Evolutionary conservation across 1,284 basidiomycete species (phyloP).

Genomic region (Meira nashicola): DNA sequence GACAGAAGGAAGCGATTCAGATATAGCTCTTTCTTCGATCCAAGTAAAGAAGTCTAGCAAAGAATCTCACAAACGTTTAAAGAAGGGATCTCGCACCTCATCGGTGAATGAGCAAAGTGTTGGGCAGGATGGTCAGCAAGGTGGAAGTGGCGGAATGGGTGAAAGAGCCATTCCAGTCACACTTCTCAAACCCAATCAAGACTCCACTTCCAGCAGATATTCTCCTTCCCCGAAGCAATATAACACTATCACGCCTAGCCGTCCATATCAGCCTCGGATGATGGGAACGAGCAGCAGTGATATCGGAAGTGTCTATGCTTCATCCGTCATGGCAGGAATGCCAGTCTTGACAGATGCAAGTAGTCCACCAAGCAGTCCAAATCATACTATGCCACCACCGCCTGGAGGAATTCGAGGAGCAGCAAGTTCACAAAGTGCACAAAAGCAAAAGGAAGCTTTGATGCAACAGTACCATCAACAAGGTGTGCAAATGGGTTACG

Average conservation of each 20-base stretch:
- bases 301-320: slow-evolving; percentile 19
- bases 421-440: slow-evolving; percentile 29
- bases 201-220: slow-evolving; percentile 1
- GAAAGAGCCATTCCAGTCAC: background rate
- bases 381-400: slow-evolving; percentile 34
- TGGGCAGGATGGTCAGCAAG: background rate
- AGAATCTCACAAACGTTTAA: background rate
- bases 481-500: background rate
- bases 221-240: slow-evolving; percentile 10
- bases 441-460: slow-evolving; percentile 35
- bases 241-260: slow-evolving; percentile 27
- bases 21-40: background rate
- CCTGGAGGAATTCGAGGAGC: slow-evolving; percentile 22
- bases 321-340: slow-evolving; percentile 13
- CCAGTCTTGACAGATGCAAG: slow-evolving; percentile 41
- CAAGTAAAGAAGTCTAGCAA: background rate
- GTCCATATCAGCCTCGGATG: slow-evolving; percentile 18
- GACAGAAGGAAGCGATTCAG: background rate
- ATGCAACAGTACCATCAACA: slow-evolving; percentile 5
- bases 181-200: background rate
- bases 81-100: background rate
- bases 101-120: background rate
- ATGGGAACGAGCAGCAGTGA: slow-evolving; percentile 26
- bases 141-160: background rate
- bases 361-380: slow-evolving; percentile 29